Evolutionary conservation across 257 asterid genomes (phyloP).

Genomic region (Capsicum rhomboideum): DNA sequence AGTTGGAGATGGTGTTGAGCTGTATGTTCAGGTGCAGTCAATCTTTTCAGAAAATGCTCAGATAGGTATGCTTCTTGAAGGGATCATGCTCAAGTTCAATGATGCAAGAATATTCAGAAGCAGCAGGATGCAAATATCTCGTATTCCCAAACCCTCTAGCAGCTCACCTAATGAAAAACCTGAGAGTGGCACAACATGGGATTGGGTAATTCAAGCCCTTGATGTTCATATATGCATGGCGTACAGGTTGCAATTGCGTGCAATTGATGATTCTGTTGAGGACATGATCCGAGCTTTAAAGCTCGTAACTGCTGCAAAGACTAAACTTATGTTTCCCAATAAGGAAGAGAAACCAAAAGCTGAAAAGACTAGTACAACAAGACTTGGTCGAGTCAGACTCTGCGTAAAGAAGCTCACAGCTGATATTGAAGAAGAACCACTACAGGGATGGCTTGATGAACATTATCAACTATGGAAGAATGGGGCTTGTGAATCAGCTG

Average conservation of each 20-base stretch:
- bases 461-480: constrained; percentile 81
- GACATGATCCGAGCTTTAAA: constrained; percentile 94
- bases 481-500: constrained; percentile 91
- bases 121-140: constrained; percentile 99
- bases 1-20: constrained; percentile 97
- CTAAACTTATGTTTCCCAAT: constrained; percentile 48
- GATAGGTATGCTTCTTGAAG: constrained; percentile 97
- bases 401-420: constrained; percentile 71
- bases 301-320: constrained; percentile 79
- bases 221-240: constrained; percentile 94
- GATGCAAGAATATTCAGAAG: constrained; percentile 73
- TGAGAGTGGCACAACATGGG: constrained; percentile 68
- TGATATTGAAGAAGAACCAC: constrained; percentile 96
- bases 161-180: constrained; percentile 43
- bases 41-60: constrained; percentile 98
- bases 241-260: constrained; percentile 88
- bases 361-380: constrained; percentile 64
- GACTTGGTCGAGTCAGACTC: constrained; percentile 67
- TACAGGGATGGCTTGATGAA: constrained; percentile 99
- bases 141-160: constrained; percentile 68
- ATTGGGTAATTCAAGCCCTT: constrained; percentile 97
- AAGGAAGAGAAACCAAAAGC: constrained; percentile 73
- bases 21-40: constrained; percentile 80
- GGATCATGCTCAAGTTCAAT: constrained; percentile 59
- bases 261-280: constrained; percentile 94